Percentiles rank a stretch among this genome's conserved stretches.
These are phyloP conservation scores for Suhomyces maxii DNA, from an alignment of 1,139 yeast genomes.

Conservation along the genomic window DNA sequence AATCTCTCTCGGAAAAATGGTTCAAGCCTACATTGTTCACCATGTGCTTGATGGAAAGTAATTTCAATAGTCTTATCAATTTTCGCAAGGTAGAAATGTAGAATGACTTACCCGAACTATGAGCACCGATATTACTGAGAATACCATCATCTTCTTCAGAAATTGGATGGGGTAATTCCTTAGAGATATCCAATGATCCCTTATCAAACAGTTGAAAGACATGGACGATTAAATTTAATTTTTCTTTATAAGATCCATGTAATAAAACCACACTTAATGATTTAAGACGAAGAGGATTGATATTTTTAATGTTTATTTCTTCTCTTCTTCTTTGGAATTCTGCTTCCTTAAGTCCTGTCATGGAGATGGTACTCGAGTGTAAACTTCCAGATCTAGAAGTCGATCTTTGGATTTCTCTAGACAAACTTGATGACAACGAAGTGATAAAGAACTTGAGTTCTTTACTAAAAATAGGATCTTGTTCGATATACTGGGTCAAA, in stretches of 20 bases:
- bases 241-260: slow-evolving; percentile 38
- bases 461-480: slow-evolving; percentile 16
- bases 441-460: slow-evolving; percentile 25
- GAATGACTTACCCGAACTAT: slow-evolving; percentile 21
- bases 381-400: slow-evolving; percentile 28
- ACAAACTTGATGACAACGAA: slow-evolving; percentile 24
- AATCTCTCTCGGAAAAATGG: slow-evolving; percentile 13
- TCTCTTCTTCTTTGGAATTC: slow-evolving; percentile 13
- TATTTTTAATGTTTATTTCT: slow-evolving; percentile 6
- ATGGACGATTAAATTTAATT: slow-evolving; percentile 24
- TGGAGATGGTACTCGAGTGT: slow-evolving; percentile 23
- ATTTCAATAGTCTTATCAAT: slow-evolving; percentile 19
- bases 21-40: slow-evolving; percentile 21
- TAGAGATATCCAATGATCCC: slow-evolving; percentile 1
- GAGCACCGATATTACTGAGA: slow-evolving; percentile 13
- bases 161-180: slow-evolving; percentile 4
- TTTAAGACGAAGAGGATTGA: slow-evolving; percentile 16
- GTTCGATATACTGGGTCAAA: slow-evolving; percentile 23
- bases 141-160: slow-evolving; percentile 14
- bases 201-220: slow-evolving; percentile 19
- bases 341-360: slow-evolving; percentile 15
- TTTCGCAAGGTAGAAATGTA: slow-evolving; percentile 19
- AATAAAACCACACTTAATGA: slow-evolving; percentile 28
- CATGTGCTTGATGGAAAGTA: slow-evolving; percentile 23
- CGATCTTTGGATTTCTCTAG: slow-evolving; percentile 28